Evolutionary conservation across 2,329 filamentous ascomycete species (phyloP).

Genomic region (Paecilomyces formosus): DNA sequence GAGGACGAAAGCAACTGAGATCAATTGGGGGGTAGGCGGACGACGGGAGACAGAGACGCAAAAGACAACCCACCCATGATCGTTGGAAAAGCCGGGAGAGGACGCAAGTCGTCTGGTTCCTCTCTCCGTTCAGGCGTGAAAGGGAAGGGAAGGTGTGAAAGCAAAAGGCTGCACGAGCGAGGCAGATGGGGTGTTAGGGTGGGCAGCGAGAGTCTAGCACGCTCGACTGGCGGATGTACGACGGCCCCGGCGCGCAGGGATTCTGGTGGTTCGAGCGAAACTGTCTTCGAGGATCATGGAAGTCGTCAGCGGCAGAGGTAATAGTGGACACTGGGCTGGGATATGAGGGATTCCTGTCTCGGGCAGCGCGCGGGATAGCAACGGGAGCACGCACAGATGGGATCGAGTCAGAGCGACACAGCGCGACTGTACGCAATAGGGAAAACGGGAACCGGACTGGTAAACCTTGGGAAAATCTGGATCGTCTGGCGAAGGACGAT

Average conservation of each 20-base stretch:
- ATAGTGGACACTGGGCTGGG: neutral
- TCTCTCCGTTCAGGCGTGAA: slow-evolving; percentile 8
- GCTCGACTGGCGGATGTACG: neutral
- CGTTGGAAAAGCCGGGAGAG: slow-evolving; percentile 7
- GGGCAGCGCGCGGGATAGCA: neutral
- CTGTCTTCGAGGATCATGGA: neutral
- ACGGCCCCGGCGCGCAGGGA: neutral
- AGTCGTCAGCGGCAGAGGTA: neutral
- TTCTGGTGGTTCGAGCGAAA: neutral
- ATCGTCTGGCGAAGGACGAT: neutral
- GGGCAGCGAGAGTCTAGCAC: neutral
- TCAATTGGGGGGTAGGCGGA: slow-evolving; percentile 9
- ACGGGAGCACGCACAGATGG: neutral
- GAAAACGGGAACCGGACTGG: neutral
- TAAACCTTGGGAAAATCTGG: neutral
- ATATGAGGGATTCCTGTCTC: neutral
- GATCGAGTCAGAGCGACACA: neutral
- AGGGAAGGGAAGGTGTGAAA: slow-evolving; percentile 7
- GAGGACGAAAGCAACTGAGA: slow-evolving; percentile 1
- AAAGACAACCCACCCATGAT: slow-evolving; percentile 17
- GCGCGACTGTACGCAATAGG: neutral
- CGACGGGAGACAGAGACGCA: slow-evolving; percentile 4
- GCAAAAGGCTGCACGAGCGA: slow-evolving; percentile 7
- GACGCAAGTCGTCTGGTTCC: slow-evolving; percentile 6
- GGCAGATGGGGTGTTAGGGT: slow-evolving; percentile 1